Evolutionary conservation across 371 early-diverging fungal genomes (phyloP).

Genomic region (Mitosporidium daphniae): DNA sequence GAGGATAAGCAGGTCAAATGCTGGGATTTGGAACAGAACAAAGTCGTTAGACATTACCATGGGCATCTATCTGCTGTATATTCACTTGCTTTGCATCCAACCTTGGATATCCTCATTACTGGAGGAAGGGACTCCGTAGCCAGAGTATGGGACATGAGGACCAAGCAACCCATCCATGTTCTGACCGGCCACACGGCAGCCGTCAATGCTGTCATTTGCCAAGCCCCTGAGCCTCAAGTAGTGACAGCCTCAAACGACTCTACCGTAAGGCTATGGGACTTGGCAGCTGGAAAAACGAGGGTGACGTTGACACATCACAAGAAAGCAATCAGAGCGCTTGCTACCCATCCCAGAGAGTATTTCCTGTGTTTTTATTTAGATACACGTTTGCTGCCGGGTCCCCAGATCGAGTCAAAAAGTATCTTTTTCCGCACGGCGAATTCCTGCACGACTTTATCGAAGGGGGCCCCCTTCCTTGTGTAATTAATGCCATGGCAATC

Average conservation of each 20-base stretch:
- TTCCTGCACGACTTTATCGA: conserved; percentile 49
- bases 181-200: conserved; percentile 50
- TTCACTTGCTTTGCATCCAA: conserved; percentile 48
- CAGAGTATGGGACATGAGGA: conserved; percentile 86
- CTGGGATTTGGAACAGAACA: conserved; percentile 86
- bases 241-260: conserved; percentile 62
- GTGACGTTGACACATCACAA: conserved; percentile 75
- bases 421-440: conserved; percentile 64
- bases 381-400: conserved; percentile 62
- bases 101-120: conserved; percentile 55
- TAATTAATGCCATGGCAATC: conserved; percentile 49
- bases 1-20: conserved; percentile 89
- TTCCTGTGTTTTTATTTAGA: too few relatives aligned
- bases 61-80: conserved; percentile 77
- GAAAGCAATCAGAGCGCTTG: conserved; percentile 58
- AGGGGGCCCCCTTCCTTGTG: too few relatives aligned
- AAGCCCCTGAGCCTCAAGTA: conserved; percentile 72
- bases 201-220: conserved; percentile 40
- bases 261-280: conserved; percentile 65
- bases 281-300: conserved; percentile 72
- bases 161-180: conserved; percentile 54
- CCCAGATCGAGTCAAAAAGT: conserved; percentile 65
- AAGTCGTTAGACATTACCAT: conserved; percentile 82
- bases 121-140: conserved; percentile 70
- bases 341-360: conserved; percentile 54